Evolutionary conservation across 164 flowering plant genomes (phyloP), one percentile per base, ranked within the genome.

Genomic region (Tinospora cordifolia): DNA sequence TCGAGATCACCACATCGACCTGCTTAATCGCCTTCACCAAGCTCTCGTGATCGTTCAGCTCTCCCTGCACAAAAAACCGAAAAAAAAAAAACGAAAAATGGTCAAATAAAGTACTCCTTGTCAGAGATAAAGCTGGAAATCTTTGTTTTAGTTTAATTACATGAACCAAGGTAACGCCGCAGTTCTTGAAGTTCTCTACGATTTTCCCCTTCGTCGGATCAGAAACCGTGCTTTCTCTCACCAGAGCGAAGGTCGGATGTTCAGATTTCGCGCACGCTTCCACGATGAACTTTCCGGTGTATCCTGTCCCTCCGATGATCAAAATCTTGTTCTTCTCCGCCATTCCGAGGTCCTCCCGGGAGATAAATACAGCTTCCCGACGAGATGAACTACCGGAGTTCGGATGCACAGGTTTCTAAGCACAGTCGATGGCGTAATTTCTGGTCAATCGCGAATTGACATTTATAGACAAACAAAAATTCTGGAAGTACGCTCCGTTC

Each of bases 1-100:
- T 30, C 0, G 85, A 85, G 22, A 87, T 81, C 77, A 82, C 86
- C 66, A 83, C 84, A 69, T 85, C 87, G 3, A 85, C 89, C 68
- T 79, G 79, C 74, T 84, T 79, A 2, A 87, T 78, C 47, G 86
- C 86, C 66, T 69, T 71, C 75, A 85, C 84, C 77, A 87, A 73
- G 34, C 83, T 83, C 74, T 83, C 86, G 34, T 84, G 85, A 41
- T 86, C 79, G 47, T 79, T 27, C 17, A 87, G 49, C 75, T 86
- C 88, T 19, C 89, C 88, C 91, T 86, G 80, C 49, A 72, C 21
- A 39, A 34, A 65, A n/a, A n/a, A n/a, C n/a, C n/a, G n/a, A n/a
- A n/a, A n/a, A n/a, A n/a, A n/a, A n/a, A n/a, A n/a, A n/a, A n/a
- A n/a, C n/a, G n/a, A n/a, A n/a, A n/a, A n/a, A n/a, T n/a, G n/a